A percentile compares a stretch with the other conserved stretches of the same genome.
Conservation (phyloP, 2,329 filamentous ascomycete genomes). For the Paecilomyces dactylethromorphus region DNA sequence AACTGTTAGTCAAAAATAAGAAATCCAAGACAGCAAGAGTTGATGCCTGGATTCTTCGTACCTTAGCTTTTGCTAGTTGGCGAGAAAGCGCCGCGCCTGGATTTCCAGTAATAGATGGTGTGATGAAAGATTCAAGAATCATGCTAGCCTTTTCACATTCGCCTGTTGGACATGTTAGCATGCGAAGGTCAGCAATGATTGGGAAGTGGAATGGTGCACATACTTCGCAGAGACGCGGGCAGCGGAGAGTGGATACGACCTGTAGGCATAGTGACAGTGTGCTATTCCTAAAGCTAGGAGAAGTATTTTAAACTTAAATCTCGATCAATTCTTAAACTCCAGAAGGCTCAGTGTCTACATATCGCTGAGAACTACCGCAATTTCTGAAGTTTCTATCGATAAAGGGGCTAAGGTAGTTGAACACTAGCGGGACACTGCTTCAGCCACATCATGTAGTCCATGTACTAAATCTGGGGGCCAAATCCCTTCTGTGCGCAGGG, state of each 20-base stretch:
- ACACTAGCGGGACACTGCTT: too few species aligned
- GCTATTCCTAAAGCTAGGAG: neutral
- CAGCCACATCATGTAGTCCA: too few species aligned
- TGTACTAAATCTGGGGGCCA: too few species aligned
- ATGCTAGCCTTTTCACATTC: conserved; percentile 82
- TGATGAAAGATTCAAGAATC: conserved; percentile 78
- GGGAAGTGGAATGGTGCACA: neutral
- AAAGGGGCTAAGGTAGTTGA: neutral
- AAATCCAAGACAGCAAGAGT: neutral
- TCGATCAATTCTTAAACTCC: too few species aligned
- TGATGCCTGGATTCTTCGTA: conserved; percentile 18
- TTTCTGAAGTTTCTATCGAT: neutral
- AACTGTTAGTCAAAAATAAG: neutral
- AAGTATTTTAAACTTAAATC: too few species aligned
- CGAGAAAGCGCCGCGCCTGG: conserved; percentile 87
- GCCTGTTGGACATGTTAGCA: conserved; percentile 36
- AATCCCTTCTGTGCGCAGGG: too few species aligned
- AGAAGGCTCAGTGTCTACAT: too few species aligned
- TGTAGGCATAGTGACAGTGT: neutral
- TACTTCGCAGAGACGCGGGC: conserved; percentile 12
- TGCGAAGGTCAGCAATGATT: neutral
- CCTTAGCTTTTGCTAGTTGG: conserved; percentile 73
- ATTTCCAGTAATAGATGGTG: conserved; percentile 74
- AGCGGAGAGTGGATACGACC: conserved; percentile 14
- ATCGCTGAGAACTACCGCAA: too few species aligned